These are phyloP conservation scores for Erysimum pusillum DNA, from an alignment of 441 rosid genomes.

Conservation along the genomic window DNA sequence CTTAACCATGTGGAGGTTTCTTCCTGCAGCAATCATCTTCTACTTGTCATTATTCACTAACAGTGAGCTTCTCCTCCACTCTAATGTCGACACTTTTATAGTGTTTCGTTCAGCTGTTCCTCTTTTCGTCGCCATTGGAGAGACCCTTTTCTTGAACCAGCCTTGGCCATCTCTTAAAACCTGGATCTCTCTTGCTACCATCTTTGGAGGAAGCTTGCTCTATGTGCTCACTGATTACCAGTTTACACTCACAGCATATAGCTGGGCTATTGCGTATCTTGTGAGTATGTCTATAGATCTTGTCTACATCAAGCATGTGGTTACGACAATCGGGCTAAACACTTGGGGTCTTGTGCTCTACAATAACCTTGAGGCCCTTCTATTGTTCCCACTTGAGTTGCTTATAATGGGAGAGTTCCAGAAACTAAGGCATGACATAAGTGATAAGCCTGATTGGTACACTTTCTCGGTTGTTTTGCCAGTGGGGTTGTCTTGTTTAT, in stretches of 20 bases:
- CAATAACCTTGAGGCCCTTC: conserved; percentile 89
- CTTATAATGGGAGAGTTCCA: conserved; percentile 86
- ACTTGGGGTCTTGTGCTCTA: conserved; percentile 93
- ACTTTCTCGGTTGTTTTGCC: conserved; percentile 66
- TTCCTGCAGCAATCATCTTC: conserved; percentile 86
- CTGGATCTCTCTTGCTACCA: conserved; percentile 78
- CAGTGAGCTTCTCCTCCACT: conserved; percentile 90
- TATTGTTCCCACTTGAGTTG: conserved; percentile 84
- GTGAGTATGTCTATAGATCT: conserved; percentile 89
- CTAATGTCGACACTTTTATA: conserved; percentile 86
- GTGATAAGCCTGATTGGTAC: conserved; percentile 69
- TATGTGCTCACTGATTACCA: conserved; percentile 85
- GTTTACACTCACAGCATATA: conserved; percentile 76
- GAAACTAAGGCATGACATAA: conserved; percentile 74
- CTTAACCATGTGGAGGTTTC: conserved; percentile 85
- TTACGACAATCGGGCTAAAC: conserved; percentile 78
- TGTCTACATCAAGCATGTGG: conserved; percentile 93
- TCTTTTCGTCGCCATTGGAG: conserved; percentile 84
- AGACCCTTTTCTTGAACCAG: conserved; percentile 78
- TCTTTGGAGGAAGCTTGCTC: conserved; percentile 80
- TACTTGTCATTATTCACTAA: conserved; percentile 86
- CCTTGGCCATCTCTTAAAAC: conserved; percentile 81
- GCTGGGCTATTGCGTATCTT: conserved; percentile 83
- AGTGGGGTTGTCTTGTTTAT: conserved; percentile 72
- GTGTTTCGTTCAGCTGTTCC: conserved; percentile 88